A percentile compares a stretch with the other conserved stretches of the same genome.
Evolutionary conservation across 75 land plant genomes (phyloP).

Genomic region (Cupressus sempervirens): DNA sequence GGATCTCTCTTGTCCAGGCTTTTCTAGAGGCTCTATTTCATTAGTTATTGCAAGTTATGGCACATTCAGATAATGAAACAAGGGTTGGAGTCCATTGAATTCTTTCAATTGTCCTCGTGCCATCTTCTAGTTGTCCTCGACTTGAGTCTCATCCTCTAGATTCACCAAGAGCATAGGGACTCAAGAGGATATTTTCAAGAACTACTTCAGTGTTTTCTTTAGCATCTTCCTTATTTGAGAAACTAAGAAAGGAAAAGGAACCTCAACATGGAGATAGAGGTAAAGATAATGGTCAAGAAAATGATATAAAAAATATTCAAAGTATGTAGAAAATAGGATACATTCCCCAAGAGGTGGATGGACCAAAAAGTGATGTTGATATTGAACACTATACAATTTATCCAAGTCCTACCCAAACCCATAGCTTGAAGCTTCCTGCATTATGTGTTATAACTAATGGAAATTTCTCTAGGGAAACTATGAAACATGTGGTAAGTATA

Average conservation of each 20-base stretch:
- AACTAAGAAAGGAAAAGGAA: conserved; percentile 54
- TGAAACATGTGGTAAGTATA: not conserved
- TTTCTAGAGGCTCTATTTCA: conserved; percentile 77
- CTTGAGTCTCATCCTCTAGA: conserved; percentile 24
- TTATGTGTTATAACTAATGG: conserved; percentile 17
- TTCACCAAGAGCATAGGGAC: conserved; percentile 18
- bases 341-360: too few species aligned
- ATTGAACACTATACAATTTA: conserved; percentile 25
- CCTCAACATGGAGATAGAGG: conserved; percentile 18
- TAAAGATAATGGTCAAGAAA: conserved; percentile 14
- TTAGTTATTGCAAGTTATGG: conserved; percentile 86
- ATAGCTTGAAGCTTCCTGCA: too few species aligned
- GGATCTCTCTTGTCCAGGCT: too few species aligned
- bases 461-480: conserved; percentile 4
- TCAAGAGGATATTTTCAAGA: conserved; percentile 54
- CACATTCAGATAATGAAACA: conserved; percentile 87
- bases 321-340: conserved; percentile 5
- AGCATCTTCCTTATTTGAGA: too few species aligned
- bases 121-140: conserved; percentile 58
- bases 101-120: conserved; percentile 81
- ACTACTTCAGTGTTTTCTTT: conserved; percentile 85
- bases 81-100: conserved; percentile 82
- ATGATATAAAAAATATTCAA: conserved; percentile 1
- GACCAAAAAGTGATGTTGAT: conserved; percentile 7
- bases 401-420: conserved; percentile 34